Conservation (phyloP, 495 filamentous ascomycete species). For the Hypoxylon intermedium region DNA sequence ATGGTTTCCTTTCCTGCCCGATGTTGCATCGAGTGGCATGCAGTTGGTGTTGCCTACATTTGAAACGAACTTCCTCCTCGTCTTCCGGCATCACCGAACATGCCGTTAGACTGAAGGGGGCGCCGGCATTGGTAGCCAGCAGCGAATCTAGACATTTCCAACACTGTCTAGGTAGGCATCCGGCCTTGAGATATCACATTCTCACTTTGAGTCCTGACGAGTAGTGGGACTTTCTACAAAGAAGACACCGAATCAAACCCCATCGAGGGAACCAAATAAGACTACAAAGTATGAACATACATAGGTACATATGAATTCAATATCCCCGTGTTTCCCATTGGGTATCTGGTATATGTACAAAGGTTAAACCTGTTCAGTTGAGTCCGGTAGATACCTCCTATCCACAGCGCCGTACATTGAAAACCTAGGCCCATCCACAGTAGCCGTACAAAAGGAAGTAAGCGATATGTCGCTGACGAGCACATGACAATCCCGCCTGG, state of each 20-base stretch:
- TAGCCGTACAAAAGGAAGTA: not conserved
- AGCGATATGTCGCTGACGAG: not conserved
- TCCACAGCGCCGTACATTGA: slow-evolving; percentile 7
- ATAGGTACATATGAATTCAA: slow-evolving; percentile 13
- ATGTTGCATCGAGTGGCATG: no score
- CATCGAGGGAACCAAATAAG: no score
- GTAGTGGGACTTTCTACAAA: no score
- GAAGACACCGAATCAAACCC: no score
- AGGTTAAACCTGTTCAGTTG: not conserved
- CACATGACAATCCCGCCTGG: not conserved
- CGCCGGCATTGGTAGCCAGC: not conserved
- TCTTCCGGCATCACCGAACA: slow-evolving; percentile 11
- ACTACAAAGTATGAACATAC: no score
- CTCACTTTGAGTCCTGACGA: no score
- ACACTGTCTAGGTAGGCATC: no score
- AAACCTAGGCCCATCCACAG: slow-evolving; percentile 1
- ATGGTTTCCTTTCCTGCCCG: no score
- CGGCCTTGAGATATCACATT: no score
- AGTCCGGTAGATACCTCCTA: no score
- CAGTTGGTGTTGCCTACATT: no score
- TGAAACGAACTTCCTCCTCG: not conserved
- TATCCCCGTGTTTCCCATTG: slow-evolving; percentile 10
- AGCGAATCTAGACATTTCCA: no score
- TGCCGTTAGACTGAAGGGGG: not conserved
- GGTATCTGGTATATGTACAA: slow-evolving; percentile 25